Evolutionary conservation across 2,329 filamentous ascomycete genomes (phyloP).

Genomic region (Ciborinia camelliae): DNA sequence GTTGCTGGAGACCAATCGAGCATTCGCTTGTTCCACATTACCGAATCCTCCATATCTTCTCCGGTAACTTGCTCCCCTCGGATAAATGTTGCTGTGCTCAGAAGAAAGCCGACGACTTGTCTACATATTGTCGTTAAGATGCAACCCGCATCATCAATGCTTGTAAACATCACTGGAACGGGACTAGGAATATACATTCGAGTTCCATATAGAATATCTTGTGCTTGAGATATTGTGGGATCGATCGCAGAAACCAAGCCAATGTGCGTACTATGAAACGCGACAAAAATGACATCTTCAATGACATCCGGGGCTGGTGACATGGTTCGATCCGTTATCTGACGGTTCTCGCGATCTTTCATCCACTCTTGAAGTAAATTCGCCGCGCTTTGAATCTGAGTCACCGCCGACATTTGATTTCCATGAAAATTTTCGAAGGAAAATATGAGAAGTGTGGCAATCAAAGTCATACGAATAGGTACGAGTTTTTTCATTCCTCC

Average conservation of each 20-base stretch:
- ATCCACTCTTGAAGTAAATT: slow-evolving; percentile 15
- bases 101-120: slow-evolving; percentile 2
- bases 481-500: slow-evolving; percentile 1
- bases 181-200: slow-evolving; percentile 12
- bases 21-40: slow-evolving; percentile 9
- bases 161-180: not conserved
- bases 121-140: not conserved
- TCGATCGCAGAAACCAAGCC: slow-evolving; percentile 3
- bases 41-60: not conserved
- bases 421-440: slow-evolving; percentile 16
- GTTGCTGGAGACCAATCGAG: not conserved
- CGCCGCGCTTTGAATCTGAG: slow-evolving; percentile 12
- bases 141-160: not conserved
- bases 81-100: not conserved
- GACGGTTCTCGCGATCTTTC: slow-evolving; percentile 11
- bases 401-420: not conserved
- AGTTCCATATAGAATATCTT: not conserved
- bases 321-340: not conserved
- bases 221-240: slow-evolving; percentile 6
- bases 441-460: slow-evolving; percentile 11
- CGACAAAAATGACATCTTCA: slow-evolving; percentile 11
- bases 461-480: slow-evolving; percentile 10
- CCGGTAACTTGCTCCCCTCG: not conserved
- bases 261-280: slow-evolving; percentile 16
- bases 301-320: slow-evolving; percentile 17